phyloP scores from a whole-genome alignment of 2,329 filamentous ascomycete genomes.

The Colletotrichum sp. region DNA sequence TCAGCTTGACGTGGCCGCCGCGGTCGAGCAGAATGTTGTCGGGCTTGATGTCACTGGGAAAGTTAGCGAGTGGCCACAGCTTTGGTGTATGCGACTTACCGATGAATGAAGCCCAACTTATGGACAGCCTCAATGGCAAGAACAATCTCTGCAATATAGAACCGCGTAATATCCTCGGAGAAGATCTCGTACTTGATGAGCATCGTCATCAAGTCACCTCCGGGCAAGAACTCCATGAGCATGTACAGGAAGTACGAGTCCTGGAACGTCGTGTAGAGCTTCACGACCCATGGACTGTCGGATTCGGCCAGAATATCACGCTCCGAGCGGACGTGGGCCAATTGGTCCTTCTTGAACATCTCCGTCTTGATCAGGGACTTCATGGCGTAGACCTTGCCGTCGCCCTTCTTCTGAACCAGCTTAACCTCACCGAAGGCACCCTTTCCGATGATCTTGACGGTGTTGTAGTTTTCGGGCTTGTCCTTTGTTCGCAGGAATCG shows the following conservation, averaged over 20 bases:
- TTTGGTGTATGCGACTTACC: slow-evolving; percentile 63
- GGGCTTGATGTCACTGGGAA: slow-evolving; percentile 90
- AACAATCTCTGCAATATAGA: slow-evolving; percentile 98
- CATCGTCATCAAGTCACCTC: slow-evolving; percentile 99
- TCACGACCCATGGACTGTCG: slow-evolving; percentile 99
- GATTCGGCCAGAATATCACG: slow-evolving; percentile 97
- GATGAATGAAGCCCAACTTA: slow-evolving; percentile 97
- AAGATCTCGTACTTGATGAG: slow-evolving; percentile 99
- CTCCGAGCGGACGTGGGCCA: slow-evolving; percentile 96
- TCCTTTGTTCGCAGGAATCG: slow-evolving; percentile 94
- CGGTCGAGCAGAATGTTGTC: slow-evolving; percentile 97
- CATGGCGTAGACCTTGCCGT: slow-evolving; percentile 97
- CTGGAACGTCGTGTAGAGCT: slow-evolving; percentile 98
- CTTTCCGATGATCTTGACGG: slow-evolving; percentile 98
- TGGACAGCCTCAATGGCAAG: slow-evolving; percentile 99
- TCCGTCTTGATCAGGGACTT: slow-evolving; percentile 98
- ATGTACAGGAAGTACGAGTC: slow-evolving; percentile 96
- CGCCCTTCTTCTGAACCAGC: slow-evolving; percentile 93
- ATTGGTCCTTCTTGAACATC: slow-evolving; percentile 99
- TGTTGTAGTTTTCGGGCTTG: slow-evolving; percentile 91
- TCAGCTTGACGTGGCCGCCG: slow-evolving; percentile 96
- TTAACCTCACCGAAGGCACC: slow-evolving; percentile 98
- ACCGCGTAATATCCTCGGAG: slow-evolving; percentile 96
- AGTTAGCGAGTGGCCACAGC: neutral
- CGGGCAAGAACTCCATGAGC: slow-evolving; percentile 98